Evolutionary conservation across 2,329 filamentous ascomycete species (phyloP).

Genomic region (Scedosporium dehoogii): DNA sequence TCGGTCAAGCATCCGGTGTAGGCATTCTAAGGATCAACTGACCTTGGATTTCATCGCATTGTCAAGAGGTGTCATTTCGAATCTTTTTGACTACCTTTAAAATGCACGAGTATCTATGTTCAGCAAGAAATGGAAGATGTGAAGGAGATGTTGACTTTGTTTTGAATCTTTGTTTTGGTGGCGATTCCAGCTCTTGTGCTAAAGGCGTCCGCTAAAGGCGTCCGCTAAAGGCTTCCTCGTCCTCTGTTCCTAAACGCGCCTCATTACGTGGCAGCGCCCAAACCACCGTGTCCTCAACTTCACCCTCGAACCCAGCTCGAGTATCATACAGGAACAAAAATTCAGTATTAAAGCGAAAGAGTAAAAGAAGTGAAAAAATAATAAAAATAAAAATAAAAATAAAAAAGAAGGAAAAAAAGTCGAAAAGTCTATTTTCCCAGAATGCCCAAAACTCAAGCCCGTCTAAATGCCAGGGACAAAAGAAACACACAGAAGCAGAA

Average conservation of each 20-base stretch:
- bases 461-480: neutral
- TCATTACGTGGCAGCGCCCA: neutral
- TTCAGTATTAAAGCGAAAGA: neutral
- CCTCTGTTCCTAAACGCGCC: neutral
- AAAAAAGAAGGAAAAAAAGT: neutral
- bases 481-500: no score
- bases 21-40: slow-evolving; percentile 14
- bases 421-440: neutral
- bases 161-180: neutral
- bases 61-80: slow-evolving; percentile 47
- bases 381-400: neutral
- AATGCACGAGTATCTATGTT: neutral
- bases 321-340: neutral
- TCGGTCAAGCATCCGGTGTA: neutral
- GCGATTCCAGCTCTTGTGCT: neutral
- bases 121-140: neutral
- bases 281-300: slow-evolving; percentile 4
- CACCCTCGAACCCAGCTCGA: neutral
- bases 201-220: no score
- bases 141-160: neutral
- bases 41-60: slow-evolving; percentile 62
- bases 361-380: no score
- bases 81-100: neutral
- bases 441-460: neutral
- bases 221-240: neutral